Percentiles rank a stretch among this genome's conserved stretches.
Conservation (phyloP, 2,329 filamentous ascomycete species). For the Epichloe aotearoae region DNA sequence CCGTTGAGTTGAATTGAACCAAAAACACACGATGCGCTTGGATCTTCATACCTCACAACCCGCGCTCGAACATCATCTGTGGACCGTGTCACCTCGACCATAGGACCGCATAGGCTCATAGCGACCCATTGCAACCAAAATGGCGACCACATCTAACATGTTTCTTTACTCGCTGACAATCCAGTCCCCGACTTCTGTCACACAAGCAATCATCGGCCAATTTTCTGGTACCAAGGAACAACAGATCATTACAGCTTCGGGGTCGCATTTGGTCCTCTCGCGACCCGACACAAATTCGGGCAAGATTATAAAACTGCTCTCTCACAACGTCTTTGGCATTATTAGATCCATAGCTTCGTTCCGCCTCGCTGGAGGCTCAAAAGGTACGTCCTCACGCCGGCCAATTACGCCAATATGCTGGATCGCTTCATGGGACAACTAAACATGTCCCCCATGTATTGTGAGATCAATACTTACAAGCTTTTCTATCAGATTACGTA, state of each 20-base stretch:
- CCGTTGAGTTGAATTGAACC: no score
- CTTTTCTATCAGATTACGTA: slow-evolving; percentile 61
- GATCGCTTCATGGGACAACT: not conserved
- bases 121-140: slow-evolving; percentile 21
- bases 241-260: slow-evolving; percentile 87
- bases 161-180: slow-evolving; percentile 97
- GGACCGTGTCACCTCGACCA: no score
- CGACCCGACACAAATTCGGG: slow-evolving; percentile 75
- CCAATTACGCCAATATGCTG: slow-evolving; percentile 13
- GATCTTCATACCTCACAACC: no score
- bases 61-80: no score
- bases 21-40: no score
- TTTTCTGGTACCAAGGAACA: slow-evolving; percentile 94
- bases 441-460: not conserved
- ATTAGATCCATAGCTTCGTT: slow-evolving; percentile 81
- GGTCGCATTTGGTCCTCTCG: slow-evolving; percentile 75
- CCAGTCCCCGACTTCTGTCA: slow-evolving; percentile 79
- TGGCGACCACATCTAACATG: slow-evolving; percentile 98
- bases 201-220: slow-evolving; percentile 83
- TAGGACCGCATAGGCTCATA: no score
- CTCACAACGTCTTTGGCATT: slow-evolving; percentile 92
- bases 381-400: slow-evolving; percentile 48
- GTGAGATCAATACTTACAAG: not conserved
- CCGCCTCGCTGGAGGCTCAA: slow-evolving; percentile 80
- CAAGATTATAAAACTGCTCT: slow-evolving; percentile 72